Evolutionary conservation across 495 filamentous ascomycete genomes (phyloP).

Genomic region (Acidiella bohemica): DNA sequence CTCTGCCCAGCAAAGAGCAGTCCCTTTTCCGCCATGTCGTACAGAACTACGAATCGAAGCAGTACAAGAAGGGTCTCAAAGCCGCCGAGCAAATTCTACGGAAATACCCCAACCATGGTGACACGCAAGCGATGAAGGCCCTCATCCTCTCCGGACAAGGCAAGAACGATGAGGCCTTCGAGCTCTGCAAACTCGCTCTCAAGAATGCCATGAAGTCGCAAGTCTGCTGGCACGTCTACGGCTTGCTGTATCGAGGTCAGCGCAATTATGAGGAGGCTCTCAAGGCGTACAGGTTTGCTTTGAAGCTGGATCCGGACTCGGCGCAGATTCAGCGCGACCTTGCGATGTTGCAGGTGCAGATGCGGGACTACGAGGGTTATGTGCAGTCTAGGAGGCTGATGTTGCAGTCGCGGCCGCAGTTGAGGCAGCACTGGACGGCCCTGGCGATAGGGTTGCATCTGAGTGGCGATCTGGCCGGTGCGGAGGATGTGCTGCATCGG

Average conservation of each 20-base stretch:
- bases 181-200: constrained; percentile 77
- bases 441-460: constrained; percentile 87
- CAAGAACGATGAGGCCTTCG: constrained; percentile 84
- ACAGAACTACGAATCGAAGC: constrained; percentile 91
- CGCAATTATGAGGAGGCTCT: constrained; percentile 99
- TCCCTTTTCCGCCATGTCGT: constrained; percentile 88
- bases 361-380: constrained; percentile 90
- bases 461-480: constrained; percentile 64
- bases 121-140: constrained; percentile 98
- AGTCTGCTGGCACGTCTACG: constrained; percentile 99
- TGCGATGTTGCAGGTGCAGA: constrained; percentile 85
- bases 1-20: constrained; percentile 79
- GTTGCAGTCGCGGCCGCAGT: constrained; percentile 61
- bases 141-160: constrained; percentile 86
- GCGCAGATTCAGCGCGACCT: constrained; percentile 88
- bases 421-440: constrained; percentile 91
- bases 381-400: constrained; percentile 74
- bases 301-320: constrained; percentile 84
- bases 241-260: constrained; percentile 76
- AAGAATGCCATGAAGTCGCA: constrained; percentile 96
- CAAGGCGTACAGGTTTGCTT: constrained; percentile 92
- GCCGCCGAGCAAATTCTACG: constrained; percentile 85
- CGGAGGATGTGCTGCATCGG: constrained; percentile 78
- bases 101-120: constrained; percentile 90
- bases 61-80: constrained; percentile 95